Evolutionary conservation across 345 rosid species (phyloP).

Genomic region (Brassica incana): DNA sequence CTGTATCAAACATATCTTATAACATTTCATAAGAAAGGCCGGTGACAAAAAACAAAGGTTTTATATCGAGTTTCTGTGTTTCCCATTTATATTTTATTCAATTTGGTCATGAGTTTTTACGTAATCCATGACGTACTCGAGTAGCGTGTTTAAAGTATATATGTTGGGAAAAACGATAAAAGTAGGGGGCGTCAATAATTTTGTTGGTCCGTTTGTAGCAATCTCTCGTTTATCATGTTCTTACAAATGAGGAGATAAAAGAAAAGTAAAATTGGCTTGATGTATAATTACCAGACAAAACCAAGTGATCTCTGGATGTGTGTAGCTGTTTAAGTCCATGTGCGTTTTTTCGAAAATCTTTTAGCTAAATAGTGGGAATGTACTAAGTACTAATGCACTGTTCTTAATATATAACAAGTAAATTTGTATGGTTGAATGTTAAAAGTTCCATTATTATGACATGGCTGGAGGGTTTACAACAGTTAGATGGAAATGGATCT

Average conservation of each 20-base stretch:
- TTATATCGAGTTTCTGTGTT: background rate
- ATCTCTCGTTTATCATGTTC: slow-evolving; percentile 1
- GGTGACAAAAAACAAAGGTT: background rate
- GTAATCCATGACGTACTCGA: slow-evolving; percentile 10
- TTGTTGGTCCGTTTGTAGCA: background rate
- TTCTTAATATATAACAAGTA: background rate
- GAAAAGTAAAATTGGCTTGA: background rate
- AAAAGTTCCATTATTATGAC: background rate
- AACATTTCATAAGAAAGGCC: background rate
- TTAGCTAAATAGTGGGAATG: background rate
- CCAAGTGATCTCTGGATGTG: background rate
- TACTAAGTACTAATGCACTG: background rate
- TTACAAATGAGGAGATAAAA: background rate
- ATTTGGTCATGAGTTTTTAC: background rate
- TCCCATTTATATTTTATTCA: background rate
- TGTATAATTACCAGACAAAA: background rate
- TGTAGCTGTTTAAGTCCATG: background rate
- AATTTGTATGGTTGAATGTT: background rate
- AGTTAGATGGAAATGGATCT: background rate
- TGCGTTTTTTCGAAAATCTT: background rate
- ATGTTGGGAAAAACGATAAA: background rate
- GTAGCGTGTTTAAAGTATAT: background rate
- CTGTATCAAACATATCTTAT: background rate
- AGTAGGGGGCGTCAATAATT: background rate
- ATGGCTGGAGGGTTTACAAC: background rate